Base-by-base conservation (phyloP, 352 stramenopile genomes). In the Globisporangium radiosum region DNA sequence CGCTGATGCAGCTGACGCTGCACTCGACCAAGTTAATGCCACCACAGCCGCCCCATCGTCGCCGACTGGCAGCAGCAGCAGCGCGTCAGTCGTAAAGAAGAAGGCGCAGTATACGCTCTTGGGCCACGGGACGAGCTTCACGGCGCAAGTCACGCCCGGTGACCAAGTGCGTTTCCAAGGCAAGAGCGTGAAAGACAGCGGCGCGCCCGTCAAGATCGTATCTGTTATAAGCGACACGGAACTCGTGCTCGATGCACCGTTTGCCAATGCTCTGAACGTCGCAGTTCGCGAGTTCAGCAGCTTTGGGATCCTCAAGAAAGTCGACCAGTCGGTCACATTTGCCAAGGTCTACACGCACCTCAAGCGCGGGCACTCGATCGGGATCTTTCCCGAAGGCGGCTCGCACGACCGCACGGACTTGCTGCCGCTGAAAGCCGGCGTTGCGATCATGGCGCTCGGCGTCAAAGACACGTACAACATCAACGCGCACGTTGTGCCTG, bases 311-410 rank as follows among this genome's bases (percentile, higher is more conserved):
- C 73, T 98, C 45, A 90, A 92, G 70, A 90, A 93, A 19, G 84
- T 98, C 13, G 89, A 98, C 68, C 94, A 98, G 63, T 85, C 74
- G 1, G 79, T 94, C 50, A 94, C 96, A 53, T 98, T 97, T 70
- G 75, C 89, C 42, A 92, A 91, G 62, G 93, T 98, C 48, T 97
- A 97, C 69, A 88, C 76, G 58, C 82, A 92, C 60, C 70, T 98
- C 45, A 87, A 93, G 57, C 76, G 83, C 17, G 93, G 90, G 11
- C 84, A 96, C 63, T 95, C 83, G 59, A 95, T 98, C 53, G 94
- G 90, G 5, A 99, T 99, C 51, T 99, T 99, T 65, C 97, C 97
- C 0, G 97, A 99, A 69, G 97, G 97, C 47, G 97, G 97, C 11
- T 98, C 85, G 37, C 97, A 99, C 72, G 97, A 99, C 70, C 80